Conservation (phyloP, 2,329 filamentous ascomycete species). For the Aspergillus quadricinctus region DNA sequence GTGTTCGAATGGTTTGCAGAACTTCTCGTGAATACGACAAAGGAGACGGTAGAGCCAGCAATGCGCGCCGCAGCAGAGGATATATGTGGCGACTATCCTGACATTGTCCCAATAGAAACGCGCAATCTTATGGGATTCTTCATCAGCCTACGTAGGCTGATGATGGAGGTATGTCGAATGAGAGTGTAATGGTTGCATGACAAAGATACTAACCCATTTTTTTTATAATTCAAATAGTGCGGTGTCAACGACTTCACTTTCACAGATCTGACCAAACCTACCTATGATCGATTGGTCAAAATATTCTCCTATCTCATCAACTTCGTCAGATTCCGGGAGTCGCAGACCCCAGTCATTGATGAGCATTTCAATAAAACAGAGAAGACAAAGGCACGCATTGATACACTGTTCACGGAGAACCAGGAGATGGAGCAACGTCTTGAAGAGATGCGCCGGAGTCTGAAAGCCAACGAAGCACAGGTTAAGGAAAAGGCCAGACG, state of each 20-base stretch:
- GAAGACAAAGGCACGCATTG: constrained; percentile 79
- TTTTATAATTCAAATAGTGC: constrained; percentile 52
- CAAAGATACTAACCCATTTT: neutral
- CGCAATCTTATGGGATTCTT: constrained; percentile 97
- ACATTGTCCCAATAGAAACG: constrained; percentile 80
- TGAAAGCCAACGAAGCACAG: constrained; percentile 73
- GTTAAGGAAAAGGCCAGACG: constrained; percentile 79
- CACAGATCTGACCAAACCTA: constrained; percentile 84
- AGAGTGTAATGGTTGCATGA: neutral
- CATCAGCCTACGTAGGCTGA: constrained; percentile 70
- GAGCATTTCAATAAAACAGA: constrained; percentile 91
- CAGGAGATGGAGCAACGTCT: constrained; percentile 78
- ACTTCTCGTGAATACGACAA: constrained; percentile 85
- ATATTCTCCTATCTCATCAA: constrained; percentile 99
- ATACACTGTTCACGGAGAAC: constrained; percentile 79
- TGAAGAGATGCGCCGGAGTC: constrained; percentile 74
- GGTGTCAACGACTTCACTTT: constrained; percentile 93
- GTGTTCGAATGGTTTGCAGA: constrained; percentile 98
- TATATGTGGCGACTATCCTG: constrained; percentile 75
- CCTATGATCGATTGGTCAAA: constrained; percentile 82
- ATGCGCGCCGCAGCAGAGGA: constrained; percentile 92
- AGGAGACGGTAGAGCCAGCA: constrained; percentile 87
- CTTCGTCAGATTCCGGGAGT: constrained; percentile 94
- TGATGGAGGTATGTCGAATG: constrained; percentile 56
- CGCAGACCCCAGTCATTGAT: constrained; percentile 83